phyloP scores from a whole-genome alignment of 495 filamentous ascomycete species.

The Neurospora cerealis region DNA sequence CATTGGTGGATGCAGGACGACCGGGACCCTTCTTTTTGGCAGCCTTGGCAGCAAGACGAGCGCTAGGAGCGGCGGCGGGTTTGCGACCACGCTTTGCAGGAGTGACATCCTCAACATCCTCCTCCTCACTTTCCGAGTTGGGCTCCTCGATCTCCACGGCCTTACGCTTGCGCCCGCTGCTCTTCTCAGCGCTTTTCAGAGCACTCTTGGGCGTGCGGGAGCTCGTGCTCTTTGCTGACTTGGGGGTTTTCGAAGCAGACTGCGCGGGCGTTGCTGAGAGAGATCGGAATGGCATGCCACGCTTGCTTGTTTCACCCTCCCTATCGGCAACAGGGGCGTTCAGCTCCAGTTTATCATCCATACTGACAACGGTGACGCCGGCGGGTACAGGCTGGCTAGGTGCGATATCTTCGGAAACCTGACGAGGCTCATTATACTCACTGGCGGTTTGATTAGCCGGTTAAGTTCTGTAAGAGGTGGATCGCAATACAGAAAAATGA shows the following conservation, averaged over 20 bases:
- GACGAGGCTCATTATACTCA: background rate
- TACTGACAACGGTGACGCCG: constrained; percentile 13
- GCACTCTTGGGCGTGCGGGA: background rate
- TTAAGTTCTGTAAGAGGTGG: background rate
- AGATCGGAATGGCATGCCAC: constrained; percentile 12
- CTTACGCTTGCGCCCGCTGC: constrained; percentile 17
- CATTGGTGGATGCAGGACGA: constrained; percentile 10
- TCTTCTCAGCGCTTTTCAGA: constrained; percentile 4
- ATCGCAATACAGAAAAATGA: background rate
- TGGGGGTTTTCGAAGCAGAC: constrained; percentile 8
- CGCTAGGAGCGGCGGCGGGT: constrained; percentile 11
- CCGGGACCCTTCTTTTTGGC: constrained; percentile 10
- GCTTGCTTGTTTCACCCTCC: constrained; percentile 5
- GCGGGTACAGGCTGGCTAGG: background rate
- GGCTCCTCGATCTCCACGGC: constrained; percentile 6
- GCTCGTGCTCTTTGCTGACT: constrained; percentile 11
- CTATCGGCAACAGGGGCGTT: constrained; percentile 3
- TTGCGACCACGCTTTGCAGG: constrained; percentile 14
- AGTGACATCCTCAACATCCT: background rate
- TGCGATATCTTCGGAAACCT: background rate
- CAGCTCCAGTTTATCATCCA: constrained; percentile 3
- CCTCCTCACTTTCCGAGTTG: background rate
- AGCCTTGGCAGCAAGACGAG: constrained; percentile 17
- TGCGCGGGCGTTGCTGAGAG: constrained; percentile 7
- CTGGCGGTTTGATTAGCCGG: background rate